A percentile compares a stretch with the other conserved stretches of the same genome.
These are phyloP conservation scores for Trichoderma afroharzianum DNA, from an alignment of 2,329 filamentous ascomycete genomes.

Conservation along the genomic window DNA sequence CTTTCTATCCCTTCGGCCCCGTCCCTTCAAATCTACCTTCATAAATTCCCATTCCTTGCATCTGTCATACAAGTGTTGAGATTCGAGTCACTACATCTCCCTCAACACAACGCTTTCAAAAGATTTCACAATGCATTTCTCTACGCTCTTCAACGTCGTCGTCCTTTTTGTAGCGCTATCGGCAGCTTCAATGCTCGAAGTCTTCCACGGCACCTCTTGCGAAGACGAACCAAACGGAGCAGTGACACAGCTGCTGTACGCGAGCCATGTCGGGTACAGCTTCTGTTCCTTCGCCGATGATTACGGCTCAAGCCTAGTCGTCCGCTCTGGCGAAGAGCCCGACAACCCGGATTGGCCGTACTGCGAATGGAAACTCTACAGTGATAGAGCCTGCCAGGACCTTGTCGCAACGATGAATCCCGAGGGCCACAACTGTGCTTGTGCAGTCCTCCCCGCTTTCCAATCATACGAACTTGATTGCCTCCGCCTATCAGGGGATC, in stretches of 20 bases:
- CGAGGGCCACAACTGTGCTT: not conserved
- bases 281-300: not conserved
- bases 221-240: not conserved
- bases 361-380: not conserved
- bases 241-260: not conserved
- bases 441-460: not conserved
- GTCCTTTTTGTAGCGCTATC: not conserved
- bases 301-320: not conserved
- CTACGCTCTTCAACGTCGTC: not conserved
- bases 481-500: not conserved
- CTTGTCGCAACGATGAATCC: not conserved
- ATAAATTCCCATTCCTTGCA: not conserved
- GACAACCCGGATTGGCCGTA: not conserved
- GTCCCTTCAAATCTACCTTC: not conserved
- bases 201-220: not conserved
- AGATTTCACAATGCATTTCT: not conserved
- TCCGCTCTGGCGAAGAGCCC: not conserved
- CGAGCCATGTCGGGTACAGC: not conserved
- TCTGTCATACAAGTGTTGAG: too few relatives aligned
- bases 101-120: not conserved
- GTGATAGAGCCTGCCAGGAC: not conserved
- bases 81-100: too few relatives aligned
- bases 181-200: not conserved
- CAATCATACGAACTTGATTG: not conserved
- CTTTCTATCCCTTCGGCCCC: not conserved